A percentile compares a stretch with the other conserved stretches of the same genome.
Conservation (phyloP, 768 basidiomycete species). For the Crucibulum laeve region DNA sequence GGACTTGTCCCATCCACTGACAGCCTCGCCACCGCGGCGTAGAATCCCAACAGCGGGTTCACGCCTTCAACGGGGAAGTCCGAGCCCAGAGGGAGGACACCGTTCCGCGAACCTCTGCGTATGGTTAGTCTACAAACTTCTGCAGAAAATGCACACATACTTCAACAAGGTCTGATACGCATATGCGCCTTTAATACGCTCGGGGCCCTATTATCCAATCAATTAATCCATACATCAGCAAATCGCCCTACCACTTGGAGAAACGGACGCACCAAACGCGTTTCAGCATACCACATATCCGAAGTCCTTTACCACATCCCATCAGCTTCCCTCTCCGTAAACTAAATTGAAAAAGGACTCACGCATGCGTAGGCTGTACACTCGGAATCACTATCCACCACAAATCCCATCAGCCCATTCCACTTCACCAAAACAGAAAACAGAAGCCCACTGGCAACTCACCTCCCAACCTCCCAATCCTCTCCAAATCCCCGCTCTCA, state of each 20-base stretch:
- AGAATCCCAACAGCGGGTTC: conserved; percentile 86
- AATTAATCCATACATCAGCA: neutral
- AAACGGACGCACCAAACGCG: conserved; percentile 50
- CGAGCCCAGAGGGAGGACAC: conserved; percentile 76
- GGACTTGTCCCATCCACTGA: conserved; percentile 70
- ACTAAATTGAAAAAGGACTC: conserved; percentile 19
- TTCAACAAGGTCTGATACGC: conserved; percentile 78
- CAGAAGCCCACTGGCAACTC: conserved; percentile 17
- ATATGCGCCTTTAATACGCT: conserved; percentile 84
- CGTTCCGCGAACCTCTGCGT: conserved; percentile 34
- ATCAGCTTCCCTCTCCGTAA: neutral
- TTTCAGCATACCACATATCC: conserved; percentile 92
- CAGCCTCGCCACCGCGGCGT: conserved; percentile 80
- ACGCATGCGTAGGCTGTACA: conserved; percentile 93
- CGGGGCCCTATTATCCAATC: conserved; percentile 50
- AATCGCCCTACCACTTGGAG: no score
- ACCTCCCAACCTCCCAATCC: conserved; percentile 75
- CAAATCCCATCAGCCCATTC: conserved; percentile 1
- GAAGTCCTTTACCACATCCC: conserved; percentile 52
- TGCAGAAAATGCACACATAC: conserved; percentile 32
- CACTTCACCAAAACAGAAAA: neutral
- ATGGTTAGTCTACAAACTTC: neutral
- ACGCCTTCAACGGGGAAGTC: conserved; percentile 94
- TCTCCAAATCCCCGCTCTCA: conserved; percentile 59
- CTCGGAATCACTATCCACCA: conserved; percentile 74